Base-by-base conservation (phyloP, 345 rosid genomes). In the Mangifera indica region DNA sequence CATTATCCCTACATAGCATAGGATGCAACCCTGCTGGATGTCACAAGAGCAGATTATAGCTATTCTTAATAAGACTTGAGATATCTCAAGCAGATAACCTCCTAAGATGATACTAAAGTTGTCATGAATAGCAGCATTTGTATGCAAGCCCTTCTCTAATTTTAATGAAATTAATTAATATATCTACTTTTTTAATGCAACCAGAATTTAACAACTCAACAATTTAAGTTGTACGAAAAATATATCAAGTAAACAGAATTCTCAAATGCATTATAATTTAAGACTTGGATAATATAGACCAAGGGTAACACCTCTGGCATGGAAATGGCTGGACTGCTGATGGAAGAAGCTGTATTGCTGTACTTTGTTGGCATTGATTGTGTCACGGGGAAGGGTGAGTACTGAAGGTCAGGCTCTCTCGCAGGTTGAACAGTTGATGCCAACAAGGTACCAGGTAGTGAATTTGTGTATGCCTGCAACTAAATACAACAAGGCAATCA, bases 331-430 rank as follows among this genome's bases (percentile, higher is more conserved):
- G 93, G 87, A 79, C 88, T 91, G 73, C 87, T 83, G 67, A 87
- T 75, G 48, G 99, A 76, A 70, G 98, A 84, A 66, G 87, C 78
- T 13, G 88, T 76, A 77, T 78, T 92, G 86, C 77, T 83, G 66
- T 78, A 89, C 81, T 88, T 89, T 25, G 91, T 70, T 32, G 93
- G 87, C 88, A 83, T 78, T 25, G 91, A 82, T 77, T 92, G 97
- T 49, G 90, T 72, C 71, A 80, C 78, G 3, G 92, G 85, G 73
- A 95, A 89, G 11, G 98, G 89, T 49, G 96, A 91, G 74, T 89
- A 92, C 74, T 88, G 87, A 61, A 88, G 85, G 46, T 95, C 99
- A 70, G 85, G 86, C 76, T 92, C 98, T 85, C 97, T 86, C 10
- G 76, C 96, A 55, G 81, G 75, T 80, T 89, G 99, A 66, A 78